Base-by-base conservation (phyloP, 2,329 filamentous ascomycete genomes). In the Westerdykella sp. region DNA sequence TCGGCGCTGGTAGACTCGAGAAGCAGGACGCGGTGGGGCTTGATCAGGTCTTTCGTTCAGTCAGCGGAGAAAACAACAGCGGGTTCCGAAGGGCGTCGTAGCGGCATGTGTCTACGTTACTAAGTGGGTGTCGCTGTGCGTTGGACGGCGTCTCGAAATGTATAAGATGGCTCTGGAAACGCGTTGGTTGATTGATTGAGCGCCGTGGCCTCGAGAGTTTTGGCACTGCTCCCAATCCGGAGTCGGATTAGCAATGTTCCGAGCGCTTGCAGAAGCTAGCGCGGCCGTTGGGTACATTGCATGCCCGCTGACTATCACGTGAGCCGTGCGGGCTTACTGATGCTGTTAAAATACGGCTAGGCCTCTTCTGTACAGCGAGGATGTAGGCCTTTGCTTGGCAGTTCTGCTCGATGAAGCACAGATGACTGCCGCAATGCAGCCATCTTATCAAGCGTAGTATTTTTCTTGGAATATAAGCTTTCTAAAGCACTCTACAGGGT, bases 11-110 rank as follows among this genome's bases (percentile, higher is more conserved):
- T 37, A 12, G 42, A 34, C 42, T 40, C 32, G 38, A 44, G 42
- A 44, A 44, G 41, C 41, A 43, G 35, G 36, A 23, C 41, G 41
- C 39, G 30, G 23, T 15, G 42, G 37, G 37, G n/a, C 37, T 44
- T 34, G 34, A 44, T 37, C 31, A 41, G 42, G 38, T 44, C 37
- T 28, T 44, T 44, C 32, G 6, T 34, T 44, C 37, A 34, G 38
- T 41, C 42, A 37, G 42, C 42, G 38, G 42, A 41, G 22, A 21
- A 32, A 31, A 40, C 39, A 41, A 44, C 37, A 12, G 37, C 38
- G 32, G 32, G 22, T 41, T 13, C 37, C 42, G 38, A 38, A 22
- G 22, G 34, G 15, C 38, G 38, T 37, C 13, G 37, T 43, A 10
- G 36, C 39, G n/a, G n/a, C n/a, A 39, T 43, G 30, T 34, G 34